These are phyloP conservation scores for Obba rivulosa DNA, from an alignment of 768 basidiomycete genomes.

Conservation along the genomic window DNA sequence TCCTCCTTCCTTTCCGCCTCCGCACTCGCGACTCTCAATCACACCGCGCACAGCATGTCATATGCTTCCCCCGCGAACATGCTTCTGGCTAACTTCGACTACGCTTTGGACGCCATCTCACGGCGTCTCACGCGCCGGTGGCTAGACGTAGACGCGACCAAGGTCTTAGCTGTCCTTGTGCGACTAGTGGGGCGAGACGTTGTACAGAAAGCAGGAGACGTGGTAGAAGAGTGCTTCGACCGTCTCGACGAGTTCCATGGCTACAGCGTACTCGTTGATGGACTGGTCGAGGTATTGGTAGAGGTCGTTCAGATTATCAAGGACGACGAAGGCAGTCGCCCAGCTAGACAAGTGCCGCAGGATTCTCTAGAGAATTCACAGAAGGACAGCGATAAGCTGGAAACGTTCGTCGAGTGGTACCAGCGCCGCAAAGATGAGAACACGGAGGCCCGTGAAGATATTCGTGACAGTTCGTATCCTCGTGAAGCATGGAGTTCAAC, in stretches of 20 bases:
- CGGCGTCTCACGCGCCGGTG: constrained; percentile 74
- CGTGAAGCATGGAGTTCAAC: constrained; percentile 47
- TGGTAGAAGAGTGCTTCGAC: constrained; percentile 97
- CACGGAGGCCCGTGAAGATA: constrained; percentile 13
- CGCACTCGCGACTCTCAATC: constrained; percentile 68
- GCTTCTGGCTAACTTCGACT: constrained; percentile 93
- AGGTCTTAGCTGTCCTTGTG: constrained; percentile 81
- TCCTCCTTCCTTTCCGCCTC: constrained; percentile 62
- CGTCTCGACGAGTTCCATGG: constrained; percentile 95
- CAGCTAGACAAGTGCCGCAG: constrained; percentile 9
- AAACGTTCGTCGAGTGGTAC: constrained; percentile 64
- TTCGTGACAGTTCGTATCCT: constrained; percentile 51
- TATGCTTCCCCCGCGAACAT: constrained; percentile 89
- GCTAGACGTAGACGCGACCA: constrained; percentile 84
- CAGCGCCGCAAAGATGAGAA: constrained; percentile 37
- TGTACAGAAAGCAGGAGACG: constrained; percentile 85
- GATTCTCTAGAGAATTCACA: not conserved
- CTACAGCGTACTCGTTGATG: constrained; percentile 80
- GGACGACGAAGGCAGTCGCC: constrained; percentile 36
- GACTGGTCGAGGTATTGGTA: constrained; percentile 79
- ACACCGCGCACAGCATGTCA: constrained; percentile 67
- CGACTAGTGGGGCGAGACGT: constrained; percentile 83
- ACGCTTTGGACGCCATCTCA: constrained; percentile 87
- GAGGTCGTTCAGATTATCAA: constrained; percentile 82
- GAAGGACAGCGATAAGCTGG: constrained; percentile 33